phyloP scores from a whole-genome alignment of 2,329 filamentous ascomycete genomes.

The Scedosporium apiospermum region DNA sequence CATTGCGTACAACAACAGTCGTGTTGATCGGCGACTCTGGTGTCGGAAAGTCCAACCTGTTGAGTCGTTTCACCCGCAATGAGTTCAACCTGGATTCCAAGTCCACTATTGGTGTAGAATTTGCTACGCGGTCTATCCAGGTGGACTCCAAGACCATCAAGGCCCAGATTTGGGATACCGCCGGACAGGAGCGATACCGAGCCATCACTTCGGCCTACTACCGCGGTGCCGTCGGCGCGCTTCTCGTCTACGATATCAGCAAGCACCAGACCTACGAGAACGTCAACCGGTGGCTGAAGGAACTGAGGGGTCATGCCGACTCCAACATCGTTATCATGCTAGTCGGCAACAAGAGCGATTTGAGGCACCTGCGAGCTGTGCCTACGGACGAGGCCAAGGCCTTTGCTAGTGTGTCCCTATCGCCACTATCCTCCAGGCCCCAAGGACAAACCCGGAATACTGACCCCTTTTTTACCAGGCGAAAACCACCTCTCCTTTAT shows the following conservation, averaged over 20 bases:
- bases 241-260: slow-evolving; percentile 99
- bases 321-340: slow-evolving; percentile 99
- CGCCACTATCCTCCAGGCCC: not conserved
- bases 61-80: slow-evolving; percentile 98
- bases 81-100: slow-evolving; percentile 99
- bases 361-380: slow-evolving; percentile 93
- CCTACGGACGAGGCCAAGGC: slow-evolving; percentile 96
- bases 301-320: slow-evolving; percentile 94
- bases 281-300: slow-evolving; percentile 97
- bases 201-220: slow-evolving; percentile 99
- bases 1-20: slow-evolving; percentile 43
- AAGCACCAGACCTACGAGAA: slow-evolving; percentile 99
- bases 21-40: slow-evolving; percentile 98
- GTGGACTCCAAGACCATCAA: slow-evolving; percentile 99
- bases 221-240: slow-evolving; percentile 89
- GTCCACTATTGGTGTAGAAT: slow-evolving; percentile 99
- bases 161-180: slow-evolving; percentile 99
- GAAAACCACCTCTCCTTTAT: slow-evolving; percentile 99
- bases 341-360: slow-evolving; percentile 99
- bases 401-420: slow-evolving; percentile 69
- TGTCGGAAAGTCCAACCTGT: slow-evolving; percentile 98
- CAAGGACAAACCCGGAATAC: not conserved
- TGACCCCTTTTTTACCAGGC: slow-evolving; percentile 40
- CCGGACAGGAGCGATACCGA: slow-evolving; percentile 96
- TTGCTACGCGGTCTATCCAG: slow-evolving; percentile 96